phyloP scores from a whole-genome alignment of 495 filamentous ascomycete species.

The Tuber melanosporum region DNA sequence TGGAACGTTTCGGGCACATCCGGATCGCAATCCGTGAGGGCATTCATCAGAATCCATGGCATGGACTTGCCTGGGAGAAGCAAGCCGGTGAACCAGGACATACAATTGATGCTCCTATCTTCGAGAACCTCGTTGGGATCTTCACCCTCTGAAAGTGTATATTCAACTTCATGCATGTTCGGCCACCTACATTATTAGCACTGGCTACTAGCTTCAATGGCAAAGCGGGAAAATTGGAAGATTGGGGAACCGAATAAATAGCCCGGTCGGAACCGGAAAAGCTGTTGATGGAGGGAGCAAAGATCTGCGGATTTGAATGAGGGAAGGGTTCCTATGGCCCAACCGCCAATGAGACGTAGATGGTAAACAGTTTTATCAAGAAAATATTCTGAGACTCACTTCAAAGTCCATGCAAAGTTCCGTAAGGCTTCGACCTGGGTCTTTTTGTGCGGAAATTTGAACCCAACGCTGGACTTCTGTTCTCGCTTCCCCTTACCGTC shows the following conservation, averaged over 20 bases:
- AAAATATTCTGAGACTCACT: conserved; percentile 42
- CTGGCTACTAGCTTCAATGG: neutral
- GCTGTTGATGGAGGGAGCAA: conserved; percentile 8
- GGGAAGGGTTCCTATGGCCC: conserved; percentile 1
- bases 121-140: conserved; percentile 50
- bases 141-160: conserved; percentile 53
- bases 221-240: neutral
- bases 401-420: conserved; percentile 61
- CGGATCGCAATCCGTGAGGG: conserved; percentile 63
- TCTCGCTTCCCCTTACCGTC: conserved; percentile 36
- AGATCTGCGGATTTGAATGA: conserved; percentile 3
- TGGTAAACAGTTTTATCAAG: conserved; percentile 15
- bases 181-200: conserved; percentile 50
- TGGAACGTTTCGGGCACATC: conserved; percentile 56
- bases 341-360: conserved; percentile 6
- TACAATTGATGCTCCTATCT: conserved; percentile 56
- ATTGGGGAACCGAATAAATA: neutral
- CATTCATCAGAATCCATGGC: conserved; percentile 66
- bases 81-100: conserved; percentile 66
- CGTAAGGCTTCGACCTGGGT: conserved; percentile 59
- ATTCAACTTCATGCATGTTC: conserved; percentile 57
- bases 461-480: conserved; percentile 44
- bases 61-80: conserved; percentile 63
- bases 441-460: conserved; percentile 55
- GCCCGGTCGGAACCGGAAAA: neutral